phyloP scores from a whole-genome alignment of 495 filamentous ascomycete genomes.

The Penicillium waksmanii region DNA sequence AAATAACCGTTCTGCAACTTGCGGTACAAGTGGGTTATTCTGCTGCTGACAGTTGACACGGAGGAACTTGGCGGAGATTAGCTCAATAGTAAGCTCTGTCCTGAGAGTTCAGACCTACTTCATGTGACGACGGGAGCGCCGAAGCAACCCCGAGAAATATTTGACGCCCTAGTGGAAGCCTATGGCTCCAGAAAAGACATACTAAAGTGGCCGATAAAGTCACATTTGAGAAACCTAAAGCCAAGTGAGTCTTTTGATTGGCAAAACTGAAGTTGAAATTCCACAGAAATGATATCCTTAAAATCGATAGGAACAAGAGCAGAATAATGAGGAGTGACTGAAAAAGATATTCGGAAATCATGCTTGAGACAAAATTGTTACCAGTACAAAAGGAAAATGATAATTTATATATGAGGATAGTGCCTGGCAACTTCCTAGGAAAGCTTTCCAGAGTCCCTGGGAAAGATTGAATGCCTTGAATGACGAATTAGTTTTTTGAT shows the following conservation, averaged over 20 bases:
- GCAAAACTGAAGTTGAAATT: not conserved
- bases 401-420: too few relatives aligned
- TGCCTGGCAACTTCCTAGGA: too few relatives aligned
- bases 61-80: not conserved
- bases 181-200: not conserved
- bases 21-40: not conserved
- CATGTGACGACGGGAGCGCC: not conserved
- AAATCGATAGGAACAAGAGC: not conserved
- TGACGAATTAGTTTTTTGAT: too few relatives aligned
- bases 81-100: not conserved
- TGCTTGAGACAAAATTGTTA: too few relatives aligned
- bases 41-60: not conserved
- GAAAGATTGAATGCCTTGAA: too few relatives aligned
- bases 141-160: not conserved
- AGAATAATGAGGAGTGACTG: not conserved
- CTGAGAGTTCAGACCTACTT: not conserved
- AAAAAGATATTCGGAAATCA: too few relatives aligned
- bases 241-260: not conserved
- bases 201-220: not conserved
- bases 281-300: not conserved
- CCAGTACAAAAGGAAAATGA: too few relatives aligned
- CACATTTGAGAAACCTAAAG: not conserved
- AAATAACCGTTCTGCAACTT: not conserved
- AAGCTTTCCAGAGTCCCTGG: too few relatives aligned
- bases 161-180: not conserved